Percentiles rank a stretch among this genome's conserved stretches.
Conservation (phyloP, 1,284 basidiomycete genomes). For the Naganishia sp. region DNA sequence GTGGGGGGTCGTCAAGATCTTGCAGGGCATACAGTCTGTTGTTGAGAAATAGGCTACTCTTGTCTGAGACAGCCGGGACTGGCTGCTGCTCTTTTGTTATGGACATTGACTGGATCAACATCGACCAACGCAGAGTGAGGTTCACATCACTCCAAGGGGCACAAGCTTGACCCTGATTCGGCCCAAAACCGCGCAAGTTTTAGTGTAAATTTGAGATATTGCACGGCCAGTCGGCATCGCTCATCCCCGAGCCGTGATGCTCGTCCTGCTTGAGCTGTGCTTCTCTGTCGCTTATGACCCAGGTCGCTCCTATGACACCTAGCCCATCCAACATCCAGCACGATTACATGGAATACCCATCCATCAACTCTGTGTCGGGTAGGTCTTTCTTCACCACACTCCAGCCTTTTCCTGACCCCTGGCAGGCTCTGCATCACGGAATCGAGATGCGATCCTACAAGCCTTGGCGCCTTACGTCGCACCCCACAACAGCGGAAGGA, state of each 20-base stretch:
- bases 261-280: too few relatives aligned
- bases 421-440: conserved; percentile 20
- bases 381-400: not conserved
- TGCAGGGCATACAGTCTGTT: conserved; percentile 59
- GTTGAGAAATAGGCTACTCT: not conserved
- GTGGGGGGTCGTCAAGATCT: conserved; percentile 78
- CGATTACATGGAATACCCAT: not conserved
- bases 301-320: too few relatives aligned
- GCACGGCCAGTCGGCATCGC: too few relatives aligned
- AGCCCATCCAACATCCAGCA: too few relatives aligned
- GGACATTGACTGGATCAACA: too few relatives aligned
- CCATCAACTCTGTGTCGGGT: conserved; percentile 20
- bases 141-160: too few relatives aligned
- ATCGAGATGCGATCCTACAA: conserved; percentile 18
- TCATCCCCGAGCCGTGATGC: too few relatives aligned
- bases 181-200: too few relatives aligned
- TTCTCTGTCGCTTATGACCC: too few relatives aligned
- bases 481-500: not conserved
- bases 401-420: not conserved
- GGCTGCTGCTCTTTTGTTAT: not conserved
- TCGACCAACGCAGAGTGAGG: too few relatives aligned
- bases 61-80: not conserved
- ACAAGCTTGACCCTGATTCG: too few relatives aligned
- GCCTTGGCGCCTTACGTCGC: conserved; percentile 4
- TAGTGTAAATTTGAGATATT: too few relatives aligned